Conservation (phyloP, 2,329 filamentous ascomycete genomes). For the Lachnellula subtilissima region DNA sequence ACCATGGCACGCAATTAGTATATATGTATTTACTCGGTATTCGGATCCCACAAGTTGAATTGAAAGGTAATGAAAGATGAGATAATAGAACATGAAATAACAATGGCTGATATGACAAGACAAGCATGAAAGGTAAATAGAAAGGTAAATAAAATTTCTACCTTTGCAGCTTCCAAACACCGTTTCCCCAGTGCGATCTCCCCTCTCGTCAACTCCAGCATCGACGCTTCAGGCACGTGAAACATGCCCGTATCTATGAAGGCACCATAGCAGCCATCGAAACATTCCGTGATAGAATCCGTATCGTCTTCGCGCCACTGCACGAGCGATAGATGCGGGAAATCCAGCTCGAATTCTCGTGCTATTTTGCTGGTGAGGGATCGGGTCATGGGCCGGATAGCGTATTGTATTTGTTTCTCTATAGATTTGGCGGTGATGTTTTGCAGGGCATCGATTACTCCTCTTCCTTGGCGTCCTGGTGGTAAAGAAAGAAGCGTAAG, state of each 20-base stretch:
- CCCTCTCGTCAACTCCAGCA: background rate
- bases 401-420: background rate
- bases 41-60: too few relatives aligned
- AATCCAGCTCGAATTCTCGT: background rate
- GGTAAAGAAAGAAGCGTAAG: too few relatives aligned
- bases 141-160: background rate
- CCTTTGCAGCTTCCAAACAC: slow-evolving; percentile 1
- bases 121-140: too few relatives aligned
- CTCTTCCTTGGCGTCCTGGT: slow-evolving; percentile 1
- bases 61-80: too few relatives aligned
- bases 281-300: background rate
- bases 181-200: slow-evolving; percentile 1
- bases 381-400: background rate
- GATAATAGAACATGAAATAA: background rate
- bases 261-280: slow-evolving; percentile 3
- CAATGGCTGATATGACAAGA: background rate
- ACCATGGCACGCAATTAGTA: background rate
- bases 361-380: slow-evolving; percentile 2
- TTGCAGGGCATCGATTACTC: slow-evolving; percentile 1
- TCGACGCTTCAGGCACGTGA: background rate
- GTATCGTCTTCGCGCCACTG: background rate
- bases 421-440: background rate
- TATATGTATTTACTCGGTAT: background rate
- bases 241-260: slow-evolving; percentile 3
- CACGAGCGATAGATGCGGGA: background rate